Conservation (phyloP, 2,329 filamentous ascomycete species). For the Nannizziopsis barbatae region DNA sequence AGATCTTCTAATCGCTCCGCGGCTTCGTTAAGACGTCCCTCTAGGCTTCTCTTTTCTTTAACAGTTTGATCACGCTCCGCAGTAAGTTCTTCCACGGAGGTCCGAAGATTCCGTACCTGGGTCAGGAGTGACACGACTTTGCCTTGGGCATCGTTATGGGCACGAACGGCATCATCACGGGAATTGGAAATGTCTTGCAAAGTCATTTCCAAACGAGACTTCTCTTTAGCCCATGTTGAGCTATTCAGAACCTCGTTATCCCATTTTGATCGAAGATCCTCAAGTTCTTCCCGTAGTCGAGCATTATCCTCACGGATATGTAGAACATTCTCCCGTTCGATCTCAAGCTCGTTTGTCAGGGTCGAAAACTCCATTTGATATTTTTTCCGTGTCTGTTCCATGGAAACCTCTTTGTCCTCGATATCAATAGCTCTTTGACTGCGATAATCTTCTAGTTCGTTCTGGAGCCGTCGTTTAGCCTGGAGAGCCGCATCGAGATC, state of each 20-base stretch:
- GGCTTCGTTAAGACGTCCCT: constrained; percentile 74
- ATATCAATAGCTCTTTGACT: constrained; percentile 91
- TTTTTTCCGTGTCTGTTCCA: constrained; percentile 96
- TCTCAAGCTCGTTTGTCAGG: constrained; percentile 81
- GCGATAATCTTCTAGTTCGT: constrained; percentile 94
- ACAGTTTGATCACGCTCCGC: constrained; percentile 74
- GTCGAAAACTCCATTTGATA: constrained; percentile 88
- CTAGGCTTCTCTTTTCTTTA: constrained; percentile 82
- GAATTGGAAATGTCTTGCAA: constrained; percentile 79
- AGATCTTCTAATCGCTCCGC: constrained; percentile 82
- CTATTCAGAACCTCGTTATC: constrained; percentile 96
- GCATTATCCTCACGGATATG: constrained; percentile 74
- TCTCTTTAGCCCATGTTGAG: constrained; percentile 97
- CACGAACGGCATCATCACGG: constrained; percentile 83
- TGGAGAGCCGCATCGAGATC: constrained; percentile 77
- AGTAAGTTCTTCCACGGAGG: constrained; percentile 72
- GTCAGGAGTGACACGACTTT: constrained; percentile 85
- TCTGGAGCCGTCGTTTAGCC: constrained; percentile 86
- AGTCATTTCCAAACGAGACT: constrained; percentile 78
- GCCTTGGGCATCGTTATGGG: constrained; percentile 88
- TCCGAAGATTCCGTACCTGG: constrained; percentile 74
- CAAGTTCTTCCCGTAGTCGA: constrained; percentile 85
- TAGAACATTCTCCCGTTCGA: constrained; percentile 82
- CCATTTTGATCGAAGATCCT: constrained; percentile 91
- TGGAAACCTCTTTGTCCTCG: constrained; percentile 88